Evolutionary conservation across 176 grass and related monocot species (phyloP).

Genomic region (Avena eriantha): DNA sequence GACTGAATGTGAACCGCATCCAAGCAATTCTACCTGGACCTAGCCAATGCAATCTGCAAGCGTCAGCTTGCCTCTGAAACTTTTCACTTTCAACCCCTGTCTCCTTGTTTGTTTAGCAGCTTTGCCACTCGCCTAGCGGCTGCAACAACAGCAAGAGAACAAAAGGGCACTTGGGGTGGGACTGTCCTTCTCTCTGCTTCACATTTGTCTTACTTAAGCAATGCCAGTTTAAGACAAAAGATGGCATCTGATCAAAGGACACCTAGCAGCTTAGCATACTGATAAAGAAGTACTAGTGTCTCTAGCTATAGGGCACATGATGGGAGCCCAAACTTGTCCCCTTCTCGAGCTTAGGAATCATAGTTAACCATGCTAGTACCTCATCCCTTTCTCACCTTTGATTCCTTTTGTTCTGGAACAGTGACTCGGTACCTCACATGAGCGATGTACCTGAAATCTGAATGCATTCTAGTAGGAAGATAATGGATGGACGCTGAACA

Average conservation of each 20-base stretch:
- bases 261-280: conserved; percentile 2
- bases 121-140: conserved; percentile 1
- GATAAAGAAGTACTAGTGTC: not conserved
- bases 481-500: no score
- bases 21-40: not conserved
- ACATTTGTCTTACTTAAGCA: conserved; percentile 54
- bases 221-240: conserved; percentile 36
- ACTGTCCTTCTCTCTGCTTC: conserved; percentile 42
- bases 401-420: conserved; percentile 46
- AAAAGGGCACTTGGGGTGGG: conserved; percentile 19
- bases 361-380: conserved; percentile 36
- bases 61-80: not conserved
- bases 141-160: conserved; percentile 39
- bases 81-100: conserved; percentile 26
- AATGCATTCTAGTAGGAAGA: no score
- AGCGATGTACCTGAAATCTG: conserved; percentile 7
- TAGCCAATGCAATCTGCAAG: conserved; percentile 24
- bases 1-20: not conserved
- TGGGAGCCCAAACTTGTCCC: conserved; percentile 38
- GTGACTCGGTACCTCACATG: not conserved
- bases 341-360: conserved; percentile 45
- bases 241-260: conserved; percentile 41
- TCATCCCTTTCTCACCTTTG: conserved; percentile 19
- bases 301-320: conserved; percentile 43
- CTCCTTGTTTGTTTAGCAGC: not conserved